phyloP scores from a whole-genome alignment of 1,139 yeast genomes.

The Trichomonascaceae sp. region DNA sequence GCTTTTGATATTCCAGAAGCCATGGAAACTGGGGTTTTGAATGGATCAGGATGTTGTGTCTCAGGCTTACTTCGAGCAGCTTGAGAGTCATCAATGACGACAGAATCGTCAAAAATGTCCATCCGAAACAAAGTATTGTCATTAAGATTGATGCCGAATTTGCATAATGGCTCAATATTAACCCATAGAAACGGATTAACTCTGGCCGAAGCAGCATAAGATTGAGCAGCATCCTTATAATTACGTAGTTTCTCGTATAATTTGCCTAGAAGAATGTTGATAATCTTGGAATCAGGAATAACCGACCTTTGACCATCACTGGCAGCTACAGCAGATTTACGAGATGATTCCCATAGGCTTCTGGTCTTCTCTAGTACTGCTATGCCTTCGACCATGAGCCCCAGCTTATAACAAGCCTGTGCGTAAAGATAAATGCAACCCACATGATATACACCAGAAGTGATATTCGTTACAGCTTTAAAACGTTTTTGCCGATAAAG shows the following conservation, averaged over 20 bases:
- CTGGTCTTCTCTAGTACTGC: slow-evolving; percentile 41
- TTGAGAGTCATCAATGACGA: slow-evolving; percentile 10
- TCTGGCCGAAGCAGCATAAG: slow-evolving; percentile 62
- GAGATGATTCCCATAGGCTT: slow-evolving; percentile 20
- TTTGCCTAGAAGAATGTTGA: slow-evolving; percentile 65
- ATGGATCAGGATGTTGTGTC: slow-evolving; percentile 14
- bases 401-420: slow-evolving; percentile 53
- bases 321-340: slow-evolving; percentile 9
- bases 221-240: slow-evolving; percentile 55
- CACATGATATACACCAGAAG: slow-evolving; percentile 42
- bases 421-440: slow-evolving; percentile 74
- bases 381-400: slow-evolving; percentile 58
- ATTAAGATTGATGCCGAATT: slow-evolving; percentile 50
- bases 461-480: slow-evolving; percentile 44
- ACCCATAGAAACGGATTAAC: slow-evolving; percentile 81
- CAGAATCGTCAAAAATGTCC: slow-evolving; percentile 14
- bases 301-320: slow-evolving; percentile 24
- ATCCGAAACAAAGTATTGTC: slow-evolving; percentile 53
- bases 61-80: neutral
- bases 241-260: slow-evolving; percentile 57
- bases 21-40: slow-evolving; percentile 14
- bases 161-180: slow-evolving; percentile 72
- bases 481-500: slow-evolving; percentile 49
- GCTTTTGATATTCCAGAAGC: neutral
- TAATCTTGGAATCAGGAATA: slow-evolving; percentile 59